A percentile compares a stretch with the other conserved stretches of the same genome.
phyloP scores from a whole-genome alignment of 495 filamentous ascomycete genomes.

The Penicillium dipodomyicola region DNA sequence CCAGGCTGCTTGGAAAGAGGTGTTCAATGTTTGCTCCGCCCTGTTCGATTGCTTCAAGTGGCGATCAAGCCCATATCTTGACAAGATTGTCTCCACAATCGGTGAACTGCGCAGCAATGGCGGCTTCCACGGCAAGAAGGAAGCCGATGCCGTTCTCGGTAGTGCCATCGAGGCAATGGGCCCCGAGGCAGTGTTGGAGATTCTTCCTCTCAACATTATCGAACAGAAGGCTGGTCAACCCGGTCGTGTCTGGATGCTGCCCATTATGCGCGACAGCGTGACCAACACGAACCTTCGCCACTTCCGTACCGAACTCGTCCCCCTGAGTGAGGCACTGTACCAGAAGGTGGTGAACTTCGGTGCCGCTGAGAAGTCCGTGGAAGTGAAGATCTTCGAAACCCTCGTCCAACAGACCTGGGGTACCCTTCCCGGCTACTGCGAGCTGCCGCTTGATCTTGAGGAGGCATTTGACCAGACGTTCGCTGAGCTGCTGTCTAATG shows the following conservation, averaged over 20 bases:
- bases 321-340: conserved; percentile 85
- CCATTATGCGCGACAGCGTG: conserved; percentile 79
- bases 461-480: conserved; percentile 83
- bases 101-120: conserved; percentile 88
- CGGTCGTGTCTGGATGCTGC: conserved; percentile 92
- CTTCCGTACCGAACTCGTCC: conserved; percentile 81
- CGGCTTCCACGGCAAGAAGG: conserved; percentile 89
- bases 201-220: conserved; percentile 80
- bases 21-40: conserved; percentile 84
- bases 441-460: conserved; percentile 76
- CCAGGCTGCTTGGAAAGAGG: conserved; percentile 91
- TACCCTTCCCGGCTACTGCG: conserved; percentile 91
- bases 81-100: conserved; percentile 67
- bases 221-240: conserved; percentile 71
- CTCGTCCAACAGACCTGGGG: conserved; percentile 95
- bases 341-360: conserved; percentile 81
- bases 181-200: conserved; percentile 70
- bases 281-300: conserved; percentile 81
- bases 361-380: conserved; percentile 78
- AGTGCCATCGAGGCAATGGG: conserved; percentile 87
- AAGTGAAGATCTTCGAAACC: conserved; percentile 96
- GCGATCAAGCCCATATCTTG: conserved; percentile 73
- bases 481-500: conserved; percentile 83
- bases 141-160: conserved; percentile 85
- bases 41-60: conserved; percentile 85